Evolutionary conservation across 208 protist species (phyloP).

Genomic region (Leishmania amazonensis): DNA sequence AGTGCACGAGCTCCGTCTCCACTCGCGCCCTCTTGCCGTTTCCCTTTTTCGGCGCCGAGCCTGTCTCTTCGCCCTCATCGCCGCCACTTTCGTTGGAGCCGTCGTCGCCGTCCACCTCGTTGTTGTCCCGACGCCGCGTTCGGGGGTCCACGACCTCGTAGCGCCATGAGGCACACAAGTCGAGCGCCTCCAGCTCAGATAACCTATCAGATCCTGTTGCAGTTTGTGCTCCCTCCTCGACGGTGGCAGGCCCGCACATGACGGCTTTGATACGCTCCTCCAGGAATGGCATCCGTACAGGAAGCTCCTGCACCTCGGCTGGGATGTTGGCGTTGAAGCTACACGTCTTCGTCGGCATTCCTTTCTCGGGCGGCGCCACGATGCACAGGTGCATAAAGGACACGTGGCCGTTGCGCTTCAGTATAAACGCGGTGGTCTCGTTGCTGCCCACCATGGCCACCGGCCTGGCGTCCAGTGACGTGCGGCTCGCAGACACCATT

Average conservation of each 20-base stretch:
- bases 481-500: conserved; percentile 21
- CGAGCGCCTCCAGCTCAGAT: conserved; percentile 43
- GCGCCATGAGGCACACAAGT: conserved; percentile 81
- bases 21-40: conserved; percentile 22
- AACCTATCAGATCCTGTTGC: neutral
- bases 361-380: conserved; percentile 15
- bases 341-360: conserved; percentile 28
- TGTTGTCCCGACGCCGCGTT: conserved; percentile 36
- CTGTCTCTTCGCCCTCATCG: conserved; percentile 3
- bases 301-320: conserved; percentile 21
- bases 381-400: conserved; percentile 43
- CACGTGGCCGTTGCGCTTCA: conserved; percentile 56
- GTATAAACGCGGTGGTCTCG: conserved; percentile 49
- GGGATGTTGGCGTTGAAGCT: conserved; percentile 41
- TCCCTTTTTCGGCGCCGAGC: neutral
- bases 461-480: conserved; percentile 36
- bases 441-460: conserved; percentile 48
- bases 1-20: conserved; percentile 10
- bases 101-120: conserved; percentile 22
- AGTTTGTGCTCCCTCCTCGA: neutral
- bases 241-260: conserved; percentile 25
- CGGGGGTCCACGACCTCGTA: conserved; percentile 68
- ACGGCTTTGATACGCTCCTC: conserved; percentile 42
- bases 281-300: conserved; percentile 37
- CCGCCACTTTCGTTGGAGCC: neutral